Percentiles rank a stretch among this genome's conserved stretches.
These are phyloP conservation scores for Chrysosporium keratinophilum DNA, from an alignment of 2,329 filamentous ascomycete genomes.

Conservation along the genomic window DNA sequence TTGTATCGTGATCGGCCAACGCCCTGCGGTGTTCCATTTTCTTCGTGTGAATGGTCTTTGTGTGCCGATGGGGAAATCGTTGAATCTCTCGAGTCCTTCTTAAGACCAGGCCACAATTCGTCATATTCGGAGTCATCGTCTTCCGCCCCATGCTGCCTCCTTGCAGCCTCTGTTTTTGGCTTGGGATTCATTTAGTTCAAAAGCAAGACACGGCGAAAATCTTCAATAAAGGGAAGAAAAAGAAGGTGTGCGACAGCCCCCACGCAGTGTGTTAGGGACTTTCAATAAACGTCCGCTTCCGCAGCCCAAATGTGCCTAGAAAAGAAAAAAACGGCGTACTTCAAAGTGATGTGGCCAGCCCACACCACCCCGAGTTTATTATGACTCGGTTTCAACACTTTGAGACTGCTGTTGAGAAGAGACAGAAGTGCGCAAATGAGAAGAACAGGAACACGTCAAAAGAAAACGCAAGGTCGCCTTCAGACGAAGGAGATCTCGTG, in stretches of 20 bases:
- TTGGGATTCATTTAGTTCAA: conserved; percentile 27
- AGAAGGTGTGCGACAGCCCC: neutral
- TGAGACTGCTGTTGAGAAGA: conserved; percentile 4
- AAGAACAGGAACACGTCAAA: neutral
- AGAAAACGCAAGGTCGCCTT: neutral
- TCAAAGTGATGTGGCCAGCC: conserved; percentile 11
- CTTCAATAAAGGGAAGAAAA: neutral
- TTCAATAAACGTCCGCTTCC: conserved; percentile 6
- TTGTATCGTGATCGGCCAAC: conserved; percentile 13
- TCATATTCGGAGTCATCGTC: conserved; percentile 30
- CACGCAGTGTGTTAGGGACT: neutral
- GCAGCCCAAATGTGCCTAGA: neutral
- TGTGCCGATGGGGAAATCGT: conserved; percentile 19
- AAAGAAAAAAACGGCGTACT: conserved; percentile 7
- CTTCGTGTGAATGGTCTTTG: conserved; percentile 13
- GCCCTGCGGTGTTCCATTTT: conserved; percentile 13
- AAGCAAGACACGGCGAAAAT: conserved; percentile 7
- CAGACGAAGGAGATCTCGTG: conserved; percentile 3
- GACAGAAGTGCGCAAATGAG: conserved; percentile 3
- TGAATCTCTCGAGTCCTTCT: conserved; percentile 29
- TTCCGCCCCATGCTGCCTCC: conserved; percentile 24
- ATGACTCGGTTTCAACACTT: neutral
- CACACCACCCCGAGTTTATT: conserved; percentile 8
- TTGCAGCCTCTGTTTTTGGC: conserved; percentile 32
- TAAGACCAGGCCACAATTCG: conserved; percentile 25